Evolutionary conservation across 371 early-diverging fungal species (phyloP).

Genomic region (Chytridiales sp.): DNA sequence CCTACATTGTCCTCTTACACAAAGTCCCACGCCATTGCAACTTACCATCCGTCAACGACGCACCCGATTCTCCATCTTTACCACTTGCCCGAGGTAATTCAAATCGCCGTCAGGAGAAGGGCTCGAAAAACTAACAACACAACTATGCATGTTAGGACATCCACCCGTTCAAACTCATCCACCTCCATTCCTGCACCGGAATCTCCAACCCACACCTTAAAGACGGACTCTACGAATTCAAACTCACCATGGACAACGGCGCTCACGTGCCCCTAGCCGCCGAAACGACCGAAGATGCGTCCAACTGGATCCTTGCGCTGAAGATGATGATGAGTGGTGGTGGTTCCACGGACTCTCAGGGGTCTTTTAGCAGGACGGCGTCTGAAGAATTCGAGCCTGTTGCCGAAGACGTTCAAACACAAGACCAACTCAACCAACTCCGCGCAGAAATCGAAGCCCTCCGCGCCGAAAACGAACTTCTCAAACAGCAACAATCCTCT

Average conservation of each 20-base stretch:
- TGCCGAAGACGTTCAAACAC: no score
- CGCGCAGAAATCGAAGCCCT: no score
- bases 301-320: constrained; percentile 18
- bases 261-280: no score
- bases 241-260: no score
- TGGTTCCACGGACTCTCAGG: no score
- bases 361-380: no score
- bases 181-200: constrained; percentile 6
- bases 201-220: no score
- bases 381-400: no score
- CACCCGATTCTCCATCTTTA: constrained; percentile 24
- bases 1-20: background rate
- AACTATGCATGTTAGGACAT: constrained; percentile 6
- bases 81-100: constrained; percentile 11
- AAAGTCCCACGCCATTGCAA: constrained; percentile 20
- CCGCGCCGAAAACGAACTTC: no score
- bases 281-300: constrained; percentile 5
- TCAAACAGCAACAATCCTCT: background rate
- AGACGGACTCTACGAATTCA: background rate
- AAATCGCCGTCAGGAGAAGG: no score
- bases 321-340: constrained; percentile 2
- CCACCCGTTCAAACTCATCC: constrained; percentile 19
- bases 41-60: constrained; percentile 6
- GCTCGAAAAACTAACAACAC: background rate
- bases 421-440: no score